phyloP scores from a whole-genome alignment of 1,284 basidiomycete species.

The Cryptococcus sp. region DNA sequence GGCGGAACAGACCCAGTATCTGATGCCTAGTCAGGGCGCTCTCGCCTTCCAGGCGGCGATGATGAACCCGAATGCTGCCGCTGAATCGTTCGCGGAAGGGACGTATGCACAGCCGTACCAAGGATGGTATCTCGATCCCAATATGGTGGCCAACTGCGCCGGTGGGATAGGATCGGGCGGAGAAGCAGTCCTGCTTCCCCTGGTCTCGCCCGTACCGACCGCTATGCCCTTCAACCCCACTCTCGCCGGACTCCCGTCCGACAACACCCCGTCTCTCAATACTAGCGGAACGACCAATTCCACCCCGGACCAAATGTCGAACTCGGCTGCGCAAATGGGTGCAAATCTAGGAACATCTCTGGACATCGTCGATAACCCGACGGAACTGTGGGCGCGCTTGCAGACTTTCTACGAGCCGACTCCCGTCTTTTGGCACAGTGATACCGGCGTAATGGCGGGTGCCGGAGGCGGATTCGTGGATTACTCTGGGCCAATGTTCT shows the following conservation, averaged over 20 bases:
- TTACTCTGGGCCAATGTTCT: conserved; percentile 15
- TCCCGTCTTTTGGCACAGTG: conserved; percentile 23
- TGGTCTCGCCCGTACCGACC: conserved; percentile 16
- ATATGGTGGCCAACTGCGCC: background rate
- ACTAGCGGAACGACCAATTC: background rate
- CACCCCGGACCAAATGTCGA: background rate
- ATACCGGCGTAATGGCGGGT: background rate
- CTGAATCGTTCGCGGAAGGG: conserved; percentile 10
- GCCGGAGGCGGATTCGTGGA: conserved; percentile 11
- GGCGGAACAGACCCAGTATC: background rate
- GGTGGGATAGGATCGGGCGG: background rate
- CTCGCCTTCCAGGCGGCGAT: background rate
- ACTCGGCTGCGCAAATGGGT: background rate
- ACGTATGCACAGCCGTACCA: conserved; percentile 8
- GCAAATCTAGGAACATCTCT: background rate
- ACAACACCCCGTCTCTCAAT: background rate
- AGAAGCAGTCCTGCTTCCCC: conserved; percentile 15
- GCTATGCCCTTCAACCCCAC: conserved; percentile 10
- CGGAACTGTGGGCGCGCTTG: conserved; percentile 43
- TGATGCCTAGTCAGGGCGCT: background rate
- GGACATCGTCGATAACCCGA: conserved; percentile 19
- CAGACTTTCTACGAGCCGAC: conserved; percentile 49
- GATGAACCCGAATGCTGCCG: conserved; percentile 13
- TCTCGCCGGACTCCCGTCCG: background rate
- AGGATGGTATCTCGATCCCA: conserved; percentile 5